Base-by-base conservation (phyloP, 331 rosid species). In the Malus hybrid region DNA sequence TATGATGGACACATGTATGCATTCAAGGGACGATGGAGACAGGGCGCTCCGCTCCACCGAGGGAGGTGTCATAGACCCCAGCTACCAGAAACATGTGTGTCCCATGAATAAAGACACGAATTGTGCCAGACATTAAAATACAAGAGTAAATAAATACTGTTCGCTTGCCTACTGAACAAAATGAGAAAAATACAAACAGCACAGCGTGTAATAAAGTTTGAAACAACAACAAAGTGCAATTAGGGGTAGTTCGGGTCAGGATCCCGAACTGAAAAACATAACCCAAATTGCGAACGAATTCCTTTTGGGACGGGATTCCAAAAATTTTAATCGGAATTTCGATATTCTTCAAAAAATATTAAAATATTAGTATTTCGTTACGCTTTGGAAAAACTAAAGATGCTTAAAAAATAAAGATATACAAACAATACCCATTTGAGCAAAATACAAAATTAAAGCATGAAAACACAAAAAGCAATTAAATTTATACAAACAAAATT, bases 11-110 rank as follows among this genome's bases (percentile, higher is more conserved):
- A 6, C 55, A 15, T 50, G 53, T 36, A 29, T n/a, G 20, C 20
- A 22, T 39, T 60, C 46, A 74, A 44, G 48, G 29, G 61, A 74
- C 20, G 62, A 74, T 62, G 70, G 70, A 24, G 70, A 74, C 70
- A 74, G 44, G 30, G 70, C 62, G 62, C 62, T 36, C 20, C 6
- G 6, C 33, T 46, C 70, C 77, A 63, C 70, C 29, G 18, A 19
- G 67, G 29, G 50, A 44, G 68, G 26, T 72, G 58, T 15, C 64
- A 19, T 26, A 6, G 77, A 32, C 2, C 62, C 70, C 62, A 28
- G 60, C 39, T 26, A 24, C 58, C 69, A 28, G 42, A 39, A 39
- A 39, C 68, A 73, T 39, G n/a, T 24, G 14, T 61, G 77, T 73
- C 77, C 70, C 77, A 64, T 22, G 48, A 62, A 73, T 44, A 73